Percentiles rank a stretch among this genome's conserved stretches.
These are phyloP conservation scores for Beauveria sp. DNA, from an alignment of 2,329 filamentous ascomycete genomes.

Conservation along the genomic window DNA sequence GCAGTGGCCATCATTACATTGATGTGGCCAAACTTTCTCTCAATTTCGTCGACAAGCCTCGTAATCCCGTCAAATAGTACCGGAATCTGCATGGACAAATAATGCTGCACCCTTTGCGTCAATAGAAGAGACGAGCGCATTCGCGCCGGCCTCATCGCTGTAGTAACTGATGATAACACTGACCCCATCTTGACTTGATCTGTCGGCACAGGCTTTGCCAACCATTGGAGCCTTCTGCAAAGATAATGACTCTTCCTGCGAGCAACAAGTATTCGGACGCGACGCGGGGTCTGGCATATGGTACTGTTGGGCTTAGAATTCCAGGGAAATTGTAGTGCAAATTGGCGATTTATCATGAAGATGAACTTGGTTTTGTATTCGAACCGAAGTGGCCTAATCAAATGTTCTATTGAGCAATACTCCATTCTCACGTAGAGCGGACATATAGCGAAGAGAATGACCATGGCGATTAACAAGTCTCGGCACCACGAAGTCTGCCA, in stretches of 20 bases:
- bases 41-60: conserved; percentile 39
- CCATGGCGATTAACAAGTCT: not conserved
- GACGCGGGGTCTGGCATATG: not conserved
- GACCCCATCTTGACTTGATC: conserved; percentile 47
- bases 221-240: conserved; percentile 53
- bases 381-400: not conserved
- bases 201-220: conserved; percentile 48
- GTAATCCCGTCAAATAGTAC: conserved; percentile 36
- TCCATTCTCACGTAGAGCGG: not conserved
- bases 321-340: not conserved
- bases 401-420: not conserved
- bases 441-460: not conserved
- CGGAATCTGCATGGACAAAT: conserved; percentile 49
- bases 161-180: conserved; percentile 52
- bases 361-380: not conserved
- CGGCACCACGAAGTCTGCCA: not conserved
- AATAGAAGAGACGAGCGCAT: conserved; percentile 38
- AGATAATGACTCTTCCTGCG: conserved; percentile 34
- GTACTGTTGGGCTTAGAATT: not conserved
- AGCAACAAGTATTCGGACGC: conserved; percentile 21
- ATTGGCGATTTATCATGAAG: not conserved
- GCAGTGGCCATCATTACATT: conserved; percentile 54
- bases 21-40: conserved; percentile 45
- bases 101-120: conserved; percentile 40
- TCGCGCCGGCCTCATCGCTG: conserved; percentile 36